Evolutionary conservation across 148 eudicot species (phyloP).

Genomic region (Limonium bicolor): DNA sequence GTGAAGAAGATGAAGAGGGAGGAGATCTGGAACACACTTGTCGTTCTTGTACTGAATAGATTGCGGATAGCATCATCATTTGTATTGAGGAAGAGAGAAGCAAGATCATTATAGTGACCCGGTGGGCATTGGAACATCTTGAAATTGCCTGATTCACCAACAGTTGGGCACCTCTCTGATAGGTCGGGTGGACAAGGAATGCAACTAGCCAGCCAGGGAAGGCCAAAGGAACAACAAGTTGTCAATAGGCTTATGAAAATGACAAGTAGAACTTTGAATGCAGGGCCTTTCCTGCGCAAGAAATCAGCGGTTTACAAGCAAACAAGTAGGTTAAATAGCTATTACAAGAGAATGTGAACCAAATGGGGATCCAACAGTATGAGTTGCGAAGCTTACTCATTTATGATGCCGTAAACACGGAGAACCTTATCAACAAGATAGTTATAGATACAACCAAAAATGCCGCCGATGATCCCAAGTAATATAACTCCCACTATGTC

Average conservation of each 20-base stretch:
- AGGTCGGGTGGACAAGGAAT: conserved; percentile 6
- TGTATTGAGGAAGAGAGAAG: conserved; percentile 15
- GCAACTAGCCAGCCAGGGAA: conserved; percentile 13
- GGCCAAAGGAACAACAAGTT: conserved; percentile 13
- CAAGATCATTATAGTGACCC: conserved; percentile 16
- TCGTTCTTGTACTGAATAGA: conserved; percentile 11
- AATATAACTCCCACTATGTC: conserved; percentile 11
- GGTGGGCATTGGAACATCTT: conserved; percentile 15
- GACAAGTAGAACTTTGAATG: conserved; percentile 12
- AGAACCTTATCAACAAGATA: conserved; percentile 17
- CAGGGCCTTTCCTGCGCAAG: conserved; percentile 15
- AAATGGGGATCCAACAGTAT: not conserved
- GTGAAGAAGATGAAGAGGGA: conserved; percentile 12
- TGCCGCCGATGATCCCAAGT: conserved; percentile 10
- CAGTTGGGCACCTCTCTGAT: conserved; percentile 9
- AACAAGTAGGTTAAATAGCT: too few species aligned
- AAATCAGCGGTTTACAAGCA: not conserved
- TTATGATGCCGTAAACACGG: conserved; percentile 12
- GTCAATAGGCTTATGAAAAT: conserved; percentile 9
- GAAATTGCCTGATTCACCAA: conserved; percentile 13
- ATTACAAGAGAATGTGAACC: too few species aligned
- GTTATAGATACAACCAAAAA: conserved; percentile 15
- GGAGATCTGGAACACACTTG: conserved; percentile 7
- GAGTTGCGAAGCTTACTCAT: conserved; percentile 9
- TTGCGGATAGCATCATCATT: conserved; percentile 19